These are phyloP conservation scores for Cynara cardunculus DNA, from an alignment of 129 eudicot genomes.

Conservation along the genomic window DNA sequence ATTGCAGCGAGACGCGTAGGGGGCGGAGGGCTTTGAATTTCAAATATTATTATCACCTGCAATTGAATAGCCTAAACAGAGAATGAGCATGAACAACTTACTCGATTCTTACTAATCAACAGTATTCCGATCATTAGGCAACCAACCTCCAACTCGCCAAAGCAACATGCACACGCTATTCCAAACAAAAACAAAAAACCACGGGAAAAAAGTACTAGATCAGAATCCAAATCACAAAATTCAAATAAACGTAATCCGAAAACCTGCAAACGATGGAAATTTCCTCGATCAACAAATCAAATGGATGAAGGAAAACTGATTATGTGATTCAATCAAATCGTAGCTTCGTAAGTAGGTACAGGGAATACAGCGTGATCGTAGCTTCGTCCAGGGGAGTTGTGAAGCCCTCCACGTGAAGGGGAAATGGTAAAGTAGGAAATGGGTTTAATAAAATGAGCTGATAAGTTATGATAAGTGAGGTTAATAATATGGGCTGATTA, in stretches of 20 bases:
- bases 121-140: neutral
- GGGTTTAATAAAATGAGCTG: too few relatives aligned
- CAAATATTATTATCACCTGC: neutral
- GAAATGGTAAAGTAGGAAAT: too few relatives aligned
- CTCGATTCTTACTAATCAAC: constrained; percentile 13
- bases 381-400: too few relatives aligned
- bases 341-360: too few relatives aligned
- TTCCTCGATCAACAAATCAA: neutral
- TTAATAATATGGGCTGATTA: too few relatives aligned
- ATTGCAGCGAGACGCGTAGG: constrained; percentile 26
- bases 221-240: neutral
- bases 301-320: neutral
- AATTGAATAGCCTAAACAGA: neutral
- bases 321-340: neutral
- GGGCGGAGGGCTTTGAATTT: neutral
- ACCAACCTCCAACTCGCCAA: constrained; percentile 2
- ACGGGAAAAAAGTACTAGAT: neutral
- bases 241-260: neutral
- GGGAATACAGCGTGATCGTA: too few relatives aligned
- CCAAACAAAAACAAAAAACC: neutral
- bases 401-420: too few relatives aligned
- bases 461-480: too few relatives aligned
- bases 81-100: constrained; percentile 10
- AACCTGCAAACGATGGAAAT: neutral
- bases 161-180: constrained; percentile 15